Conservation (phyloP, 768 basidiomycete genomes). For the Termitomyces sp. region DNA sequence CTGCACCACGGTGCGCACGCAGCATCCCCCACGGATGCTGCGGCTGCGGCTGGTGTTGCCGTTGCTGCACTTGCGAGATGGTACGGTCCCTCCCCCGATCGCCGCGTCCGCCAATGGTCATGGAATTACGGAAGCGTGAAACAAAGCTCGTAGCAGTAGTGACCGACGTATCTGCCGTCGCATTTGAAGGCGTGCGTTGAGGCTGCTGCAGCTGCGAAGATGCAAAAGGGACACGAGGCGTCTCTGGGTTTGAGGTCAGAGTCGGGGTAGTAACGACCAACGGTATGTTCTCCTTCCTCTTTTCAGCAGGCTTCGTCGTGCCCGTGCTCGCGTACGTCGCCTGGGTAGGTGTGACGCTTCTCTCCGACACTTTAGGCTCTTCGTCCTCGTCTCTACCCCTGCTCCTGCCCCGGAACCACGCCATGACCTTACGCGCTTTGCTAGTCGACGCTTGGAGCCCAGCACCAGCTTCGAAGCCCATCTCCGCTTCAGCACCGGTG, state of each 20-base stretch:
- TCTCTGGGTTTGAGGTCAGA: conserved; percentile 13
- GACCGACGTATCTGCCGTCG: conserved; percentile 36
- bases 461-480: conserved; percentile 19
- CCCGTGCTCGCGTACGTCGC: conserved; percentile 16
- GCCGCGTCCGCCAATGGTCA: conserved; percentile 34
- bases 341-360: conserved; percentile 23
- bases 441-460: conserved; percentile 69
- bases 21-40: conserved; percentile 39
- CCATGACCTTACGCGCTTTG: conserved; percentile 95
- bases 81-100: conserved; percentile 16
- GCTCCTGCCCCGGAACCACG: conserved; percentile 88
- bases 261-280: conserved; percentile 37
- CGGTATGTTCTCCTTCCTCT: conserved; percentile 17
- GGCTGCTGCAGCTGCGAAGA: conserved; percentile 19
- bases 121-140: conserved; percentile 43
- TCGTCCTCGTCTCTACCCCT: conserved; percentile 28
- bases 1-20: conserved; percentile 86
- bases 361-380: conserved; percentile 7
- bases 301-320: background rate
- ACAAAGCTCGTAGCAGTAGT: conserved; percentile 29
- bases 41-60: conserved; percentile 3
- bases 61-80: conserved; percentile 18
- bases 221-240: conserved; percentile 18
- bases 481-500: conserved; percentile 23
- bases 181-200: conserved; percentile 37